Base-by-base conservation (phyloP, 768 basidiomycete species). In the Pleurotus cornucopiae region DNA sequence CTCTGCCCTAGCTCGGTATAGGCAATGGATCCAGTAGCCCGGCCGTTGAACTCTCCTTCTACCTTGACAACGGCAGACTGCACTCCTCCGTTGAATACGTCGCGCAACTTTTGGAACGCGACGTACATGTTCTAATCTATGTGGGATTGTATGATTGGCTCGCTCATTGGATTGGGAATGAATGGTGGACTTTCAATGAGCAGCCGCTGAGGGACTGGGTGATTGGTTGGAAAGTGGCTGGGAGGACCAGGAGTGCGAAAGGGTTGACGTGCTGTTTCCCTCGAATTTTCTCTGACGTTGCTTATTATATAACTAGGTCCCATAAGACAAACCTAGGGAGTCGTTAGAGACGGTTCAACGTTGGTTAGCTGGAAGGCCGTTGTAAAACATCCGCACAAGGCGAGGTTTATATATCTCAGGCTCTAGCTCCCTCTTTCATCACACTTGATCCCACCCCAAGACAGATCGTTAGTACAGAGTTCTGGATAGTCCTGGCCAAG, bases 101-200 rank as follows among this genome's bases (percentile, higher is more conserved):
- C 40, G 46, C 59, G 30, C 55, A 64, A 43, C 46, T 61, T n/a
- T 74, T 86, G 38, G 81, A 84, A 59, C 75, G 81, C 14, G 77
- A 73, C 37, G 63, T 85, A 41, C 67, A 72, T n/a, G 71, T 82
- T 26, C 69, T 85, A 40, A 73, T 81, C 34, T 84, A 81, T 63
- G 79, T 77, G 37, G 84, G 83, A 4, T 74, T 73, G 40, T 75
- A 80, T 58, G 82, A 84, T 62, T 81, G 72, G 71, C 75, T 78
- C 16, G 81, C 81, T 63, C 87, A 87, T 63, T 82, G 79, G 78
- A 69, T 86, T 39, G 85, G 82, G 0, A 87, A 87, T 63, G 80
- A 84, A 65, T 67, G 71, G 18, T 87, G 83, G 85, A 78, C 82
- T 14, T 69, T 62, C 82, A 66, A 7, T 49, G 66, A 5, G 57